Conservation (phyloP, 768 basidiomycete species). For the Xerocomus spinulosus region DNA sequence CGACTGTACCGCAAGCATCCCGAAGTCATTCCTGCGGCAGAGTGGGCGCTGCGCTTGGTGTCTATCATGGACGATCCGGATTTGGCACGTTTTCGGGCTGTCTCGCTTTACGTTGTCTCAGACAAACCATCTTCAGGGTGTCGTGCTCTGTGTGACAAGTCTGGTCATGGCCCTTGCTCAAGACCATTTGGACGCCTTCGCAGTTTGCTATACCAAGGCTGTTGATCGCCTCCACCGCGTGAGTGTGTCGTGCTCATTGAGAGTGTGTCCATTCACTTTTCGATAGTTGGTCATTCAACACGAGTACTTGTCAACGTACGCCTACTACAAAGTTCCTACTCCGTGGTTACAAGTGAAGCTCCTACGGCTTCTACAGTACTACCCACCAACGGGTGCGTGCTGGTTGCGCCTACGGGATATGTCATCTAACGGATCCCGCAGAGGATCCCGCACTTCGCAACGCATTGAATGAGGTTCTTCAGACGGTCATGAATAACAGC, state of each 20-base stretch:
- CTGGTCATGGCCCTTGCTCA: constrained; percentile 92
- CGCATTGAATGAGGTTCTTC: constrained; percentile 77
- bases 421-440: constrained; percentile 28
- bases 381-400: constrained; percentile 82
- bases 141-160: constrained; percentile 90
- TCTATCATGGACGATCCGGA: constrained; percentile 94
- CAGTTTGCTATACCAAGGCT: constrained; percentile 91
- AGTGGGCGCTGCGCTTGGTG: constrained; percentile 94
- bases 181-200: constrained; percentile 85
- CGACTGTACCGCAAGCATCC: constrained; percentile 95
- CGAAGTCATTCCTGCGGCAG: constrained; percentile 85
- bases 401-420: neutral
- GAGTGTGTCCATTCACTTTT: constrained; percentile 7
- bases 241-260: constrained; percentile 17
- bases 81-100: constrained; percentile 46
- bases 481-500: constrained; percentile 86
- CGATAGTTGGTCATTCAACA: constrained; percentile 82
- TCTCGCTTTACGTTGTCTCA: neutral
- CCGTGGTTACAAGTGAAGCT: constrained; percentile 98
- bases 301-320: constrained; percentile 83
- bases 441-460: constrained; percentile 80
- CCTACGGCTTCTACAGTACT: constrained; percentile 88
- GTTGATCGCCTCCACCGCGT: constrained; percentile 86
- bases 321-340: constrained; percentile 96
- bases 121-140: constrained; percentile 54